Evolutionary conservation across 768 basidiomycete species (phyloP), one percentile per base, ranked within the genome.

Genomic region (Hemileccinum impolitum): DNA sequence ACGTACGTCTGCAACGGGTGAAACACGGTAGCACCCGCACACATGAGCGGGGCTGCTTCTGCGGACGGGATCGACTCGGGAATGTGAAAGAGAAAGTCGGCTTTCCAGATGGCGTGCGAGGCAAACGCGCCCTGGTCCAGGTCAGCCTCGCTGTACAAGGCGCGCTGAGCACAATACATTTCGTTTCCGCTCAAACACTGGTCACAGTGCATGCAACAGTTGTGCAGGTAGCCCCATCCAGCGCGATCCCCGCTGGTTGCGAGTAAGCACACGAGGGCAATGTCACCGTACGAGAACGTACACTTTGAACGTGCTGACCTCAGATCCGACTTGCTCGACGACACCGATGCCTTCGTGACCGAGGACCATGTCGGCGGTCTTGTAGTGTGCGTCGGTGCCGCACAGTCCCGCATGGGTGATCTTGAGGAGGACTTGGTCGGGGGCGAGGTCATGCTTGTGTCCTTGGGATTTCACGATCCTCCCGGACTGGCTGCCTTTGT

Each of bases 311-410:
- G 43, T 18, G 38, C 51, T 17, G 21, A 73, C 73, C 15, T 50
- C 45, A 2, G 49, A 26, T 1, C 72, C 72, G 39, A 72, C 52
- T 28, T 61, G 46, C 32, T 72, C 53, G 26, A 73, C 64, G 21
- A 69, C 12, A 5, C 65, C 72, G 1, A 70, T 48, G 7, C 72
- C 73, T 55, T 73, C 72, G 39, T 73, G 72, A 6, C 73, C 70
- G 31, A 73, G 68, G 11, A 71, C 71, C 54, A 69, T 70, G 41
- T 70, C 69, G 6, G 21, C 41, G 11, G 44, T 13, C 50, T 57
- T 63, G 51, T 57, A 65, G 41, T 72, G 72, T 34, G 65, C 58
- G 54, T 74, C 72, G 0, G 73, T 73, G 38, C 70, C 71, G 18
- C 72, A 72, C 18, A 72, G n/a, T 0, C 72, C 70, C 14, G 58